Evolutionary conservation across 345 rosid species (phyloP).

Genomic region (Excoecaria agallocha): DNA sequence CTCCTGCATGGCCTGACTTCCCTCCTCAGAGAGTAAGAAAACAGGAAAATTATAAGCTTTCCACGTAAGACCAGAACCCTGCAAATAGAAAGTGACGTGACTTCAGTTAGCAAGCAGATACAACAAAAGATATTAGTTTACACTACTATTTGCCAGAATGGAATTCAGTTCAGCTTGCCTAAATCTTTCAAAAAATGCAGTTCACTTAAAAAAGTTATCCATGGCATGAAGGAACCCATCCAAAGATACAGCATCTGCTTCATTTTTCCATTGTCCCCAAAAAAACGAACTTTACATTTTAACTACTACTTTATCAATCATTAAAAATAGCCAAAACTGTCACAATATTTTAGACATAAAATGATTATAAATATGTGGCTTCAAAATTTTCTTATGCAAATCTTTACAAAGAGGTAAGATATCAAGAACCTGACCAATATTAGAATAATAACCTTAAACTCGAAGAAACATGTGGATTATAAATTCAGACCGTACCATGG

Average conservation of each 20-base stretch:
- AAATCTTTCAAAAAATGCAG: background rate
- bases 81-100: conserved; percentile 29
- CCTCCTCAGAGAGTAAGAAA: conserved; percentile 63
- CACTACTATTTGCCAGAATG: background rate
- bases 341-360: background rate
- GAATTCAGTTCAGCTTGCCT: background rate
- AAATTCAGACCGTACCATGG: conserved; percentile 53
- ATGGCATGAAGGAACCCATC: background rate
- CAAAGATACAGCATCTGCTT: background rate
- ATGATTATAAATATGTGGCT: background rate
- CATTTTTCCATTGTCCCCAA: background rate
- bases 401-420: background rate
- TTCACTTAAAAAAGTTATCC: background rate
- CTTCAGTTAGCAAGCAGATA: conserved; percentile 14
- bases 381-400: conserved; percentile 4
- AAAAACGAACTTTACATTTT: background rate
- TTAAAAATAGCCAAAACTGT: background rate
- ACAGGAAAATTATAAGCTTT: conserved; percentile 81
- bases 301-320: background rate
- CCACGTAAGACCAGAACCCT: conserved; percentile 90
- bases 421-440: conserved; percentile 7
- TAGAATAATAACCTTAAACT: conserved; percentile 9
- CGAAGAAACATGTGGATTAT: background rate
- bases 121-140: background rate
- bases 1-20: conserved; percentile 59